Percentiles rank a stretch among this genome's conserved stretches.
These are phyloP conservation scores for Mollisia scopiformis DNA, from an alignment of 2,329 filamentous ascomycete genomes.

Conservation along the genomic window DNA sequence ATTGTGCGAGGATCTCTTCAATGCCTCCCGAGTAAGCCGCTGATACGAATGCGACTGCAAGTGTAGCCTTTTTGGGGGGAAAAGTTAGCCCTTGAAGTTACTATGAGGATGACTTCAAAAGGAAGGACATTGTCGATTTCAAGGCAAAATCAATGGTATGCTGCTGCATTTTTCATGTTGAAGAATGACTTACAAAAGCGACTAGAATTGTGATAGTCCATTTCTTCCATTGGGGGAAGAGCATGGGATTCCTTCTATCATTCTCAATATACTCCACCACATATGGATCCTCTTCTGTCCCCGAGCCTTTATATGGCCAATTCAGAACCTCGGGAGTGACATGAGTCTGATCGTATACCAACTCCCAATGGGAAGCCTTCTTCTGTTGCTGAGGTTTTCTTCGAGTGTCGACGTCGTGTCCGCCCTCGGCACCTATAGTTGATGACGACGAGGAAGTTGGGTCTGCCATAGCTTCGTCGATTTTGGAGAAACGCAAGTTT, in stretches of 20 bases:
- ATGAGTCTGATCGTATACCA: slow-evolving; percentile 48
- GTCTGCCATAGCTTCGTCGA: not conserved
- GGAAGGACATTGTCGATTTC: not conserved
- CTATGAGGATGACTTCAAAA: not conserved
- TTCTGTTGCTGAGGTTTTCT: slow-evolving; percentile 17
- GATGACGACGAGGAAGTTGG: slow-evolving; percentile 18
- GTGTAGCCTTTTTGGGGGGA: slow-evolving; percentile 26
- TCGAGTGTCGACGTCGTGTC: slow-evolving; percentile 25
- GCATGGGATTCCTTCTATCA: slow-evolving; percentile 46
- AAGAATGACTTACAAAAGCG: slow-evolving; percentile 43
- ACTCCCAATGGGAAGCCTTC: slow-evolving; percentile 39
- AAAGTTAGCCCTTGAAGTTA: not conserved
- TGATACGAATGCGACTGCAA: slow-evolving; percentile 34
- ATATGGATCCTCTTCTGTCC: slow-evolving; percentile 45
- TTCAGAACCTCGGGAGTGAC: slow-evolving; percentile 49
- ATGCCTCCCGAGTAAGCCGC: slow-evolving; percentile 44
- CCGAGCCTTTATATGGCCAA: slow-evolving; percentile 42
- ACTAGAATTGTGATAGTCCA: slow-evolving; percentile 43
- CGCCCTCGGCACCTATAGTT: slow-evolving; percentile 10
- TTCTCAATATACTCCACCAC: slow-evolving; percentile 45
- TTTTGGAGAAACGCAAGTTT: not conserved
- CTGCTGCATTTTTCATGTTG: not conserved
- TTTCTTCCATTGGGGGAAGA: slow-evolving; percentile 39
- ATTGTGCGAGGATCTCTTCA: slow-evolving; percentile 37
- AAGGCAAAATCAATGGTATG: not conserved